phyloP scores from a whole-genome alignment of 306 rosid species.

The Cucurbita moschata region DNA sequence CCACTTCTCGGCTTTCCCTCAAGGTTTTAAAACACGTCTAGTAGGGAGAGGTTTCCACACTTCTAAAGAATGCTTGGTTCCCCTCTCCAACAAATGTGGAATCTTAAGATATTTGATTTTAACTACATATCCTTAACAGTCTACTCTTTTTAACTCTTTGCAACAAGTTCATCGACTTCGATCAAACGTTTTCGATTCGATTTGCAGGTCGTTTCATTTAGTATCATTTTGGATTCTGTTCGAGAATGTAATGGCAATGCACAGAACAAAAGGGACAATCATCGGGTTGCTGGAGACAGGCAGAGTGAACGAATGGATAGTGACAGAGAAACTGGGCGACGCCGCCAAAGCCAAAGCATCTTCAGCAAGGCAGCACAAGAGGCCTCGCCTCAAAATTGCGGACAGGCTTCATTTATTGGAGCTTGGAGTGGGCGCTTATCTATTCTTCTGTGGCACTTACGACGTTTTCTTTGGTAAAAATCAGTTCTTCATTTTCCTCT shows the following conservation, averaged over 20 bases:
- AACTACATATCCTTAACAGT: too few species aligned
- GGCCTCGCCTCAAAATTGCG: slow-evolving; percentile 1
- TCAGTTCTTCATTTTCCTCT: slow-evolving; percentile 53
- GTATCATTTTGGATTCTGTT: slow-evolving; percentile 69
- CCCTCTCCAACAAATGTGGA: too few species aligned
- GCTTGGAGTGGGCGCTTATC: slow-evolving; percentile 59
- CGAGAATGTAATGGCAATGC: slow-evolving; percentile 81
- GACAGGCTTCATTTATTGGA: slow-evolving; percentile 42
- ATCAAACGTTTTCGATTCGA: too few species aligned
- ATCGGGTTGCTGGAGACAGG: slow-evolving; percentile 58
- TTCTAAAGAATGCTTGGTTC: too few species aligned
- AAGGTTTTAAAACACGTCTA: too few species aligned
- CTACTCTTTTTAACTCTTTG: too few species aligned
- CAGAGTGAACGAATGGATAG: slow-evolving; percentile 80
- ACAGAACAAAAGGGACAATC: slow-evolving; percentile 69
- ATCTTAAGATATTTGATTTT: too few species aligned
- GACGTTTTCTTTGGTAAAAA: slow-evolving; percentile 58
- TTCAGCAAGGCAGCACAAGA: slow-evolving; percentile 24
- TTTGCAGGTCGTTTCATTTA: slow-evolving; percentile 53
- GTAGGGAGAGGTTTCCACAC: too few species aligned
- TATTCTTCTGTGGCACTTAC: slow-evolving; percentile 48
- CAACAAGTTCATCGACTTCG: too few species aligned
- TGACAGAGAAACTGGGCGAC: slow-evolving; percentile 78
- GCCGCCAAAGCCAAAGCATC: slow-evolving; percentile 37
- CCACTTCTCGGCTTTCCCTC: too few species aligned